These are phyloP conservation scores for Schizochytrium sp. DNA, from an alignment of 108 stramenopile genomes.

Conservation along the genomic window DNA sequence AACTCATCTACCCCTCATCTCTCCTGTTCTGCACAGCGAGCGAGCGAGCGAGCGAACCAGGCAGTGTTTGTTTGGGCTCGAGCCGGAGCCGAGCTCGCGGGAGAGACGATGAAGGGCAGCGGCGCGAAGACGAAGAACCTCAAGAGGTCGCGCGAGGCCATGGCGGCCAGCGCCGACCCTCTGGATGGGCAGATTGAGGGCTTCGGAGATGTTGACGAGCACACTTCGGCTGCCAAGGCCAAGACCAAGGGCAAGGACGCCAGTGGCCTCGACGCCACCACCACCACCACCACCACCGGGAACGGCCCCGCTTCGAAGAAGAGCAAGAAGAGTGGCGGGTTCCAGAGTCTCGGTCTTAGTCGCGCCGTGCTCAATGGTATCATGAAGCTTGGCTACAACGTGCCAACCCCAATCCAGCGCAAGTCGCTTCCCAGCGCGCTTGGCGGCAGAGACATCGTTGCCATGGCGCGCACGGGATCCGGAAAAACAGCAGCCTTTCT, in stretches of 20 bases:
- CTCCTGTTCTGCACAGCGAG: too few species aligned
- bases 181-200: not conserved
- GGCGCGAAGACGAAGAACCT: not conserved
- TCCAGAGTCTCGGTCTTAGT: slow-evolving; percentile 67
- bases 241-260: not conserved
- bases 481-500: slow-evolving; percentile 93
- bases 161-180: not conserved
- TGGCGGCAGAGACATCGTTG: slow-evolving; percentile 76
- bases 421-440: slow-evolving; percentile 81
- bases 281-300: not conserved
- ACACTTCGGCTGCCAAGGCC: not conserved
- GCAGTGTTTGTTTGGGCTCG: too few species aligned
- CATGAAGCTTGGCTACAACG: slow-evolving; percentile 77
- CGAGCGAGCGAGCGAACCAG: too few species aligned
- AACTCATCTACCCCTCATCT: too few species aligned
- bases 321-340: slow-evolving; percentile 51
- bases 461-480: slow-evolving; percentile 90
- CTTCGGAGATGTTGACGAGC: not conserved
- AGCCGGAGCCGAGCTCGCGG: too few species aligned
- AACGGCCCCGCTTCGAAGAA: not conserved
- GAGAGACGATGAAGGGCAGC: too few species aligned
- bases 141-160: not conserved
- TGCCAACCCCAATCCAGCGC: slow-evolving; percentile 94
- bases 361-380: slow-evolving; percentile 67
- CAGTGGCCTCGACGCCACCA: not conserved